Evolutionary conservation across 805 yeast species (phyloP).

Genomic region (Priceomyces medius): DNA sequence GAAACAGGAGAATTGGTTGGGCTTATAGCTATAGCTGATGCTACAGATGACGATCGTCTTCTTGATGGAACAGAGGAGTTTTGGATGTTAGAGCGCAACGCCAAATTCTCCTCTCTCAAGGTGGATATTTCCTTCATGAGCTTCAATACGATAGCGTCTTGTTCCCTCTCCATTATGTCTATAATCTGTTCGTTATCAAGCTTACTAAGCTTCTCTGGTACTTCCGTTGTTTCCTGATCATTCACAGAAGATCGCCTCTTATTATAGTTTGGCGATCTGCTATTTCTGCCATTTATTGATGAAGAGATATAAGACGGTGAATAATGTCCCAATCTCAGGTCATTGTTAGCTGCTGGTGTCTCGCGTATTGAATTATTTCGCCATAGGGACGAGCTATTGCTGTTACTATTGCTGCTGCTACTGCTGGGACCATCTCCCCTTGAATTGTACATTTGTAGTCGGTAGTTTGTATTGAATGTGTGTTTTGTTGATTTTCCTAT

Average conservation of each 20-base stretch:
- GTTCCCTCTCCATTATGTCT: conserved; percentile 68
- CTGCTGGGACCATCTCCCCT: not conserved
- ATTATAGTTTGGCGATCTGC: conserved; percentile 7
- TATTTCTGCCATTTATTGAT: conserved; percentile 7
- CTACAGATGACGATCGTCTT: not conserved
- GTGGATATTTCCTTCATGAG: conserved; percentile 60
- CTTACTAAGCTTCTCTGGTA: conserved; percentile 3
- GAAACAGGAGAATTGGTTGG: not conserved
- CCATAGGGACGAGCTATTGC: conserved; percentile 1
- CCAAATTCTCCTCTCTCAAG: conserved; percentile 39
- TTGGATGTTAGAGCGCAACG: not conserved
- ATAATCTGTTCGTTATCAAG: conserved; percentile 49
- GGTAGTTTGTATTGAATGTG: too few species aligned
- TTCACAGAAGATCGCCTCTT: conserved; percentile 6
- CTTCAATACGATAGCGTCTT: conserved; percentile 69
- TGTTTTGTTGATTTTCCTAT: too few species aligned
- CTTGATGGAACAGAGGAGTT: not conserved
- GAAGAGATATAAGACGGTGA: conserved; percentile 5
- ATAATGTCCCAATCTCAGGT: conserved; percentile 12
- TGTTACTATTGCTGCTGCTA: conserved; percentile 1
- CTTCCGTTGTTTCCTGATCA: conserved; percentile 4
- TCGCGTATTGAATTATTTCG: conserved; percentile 4
- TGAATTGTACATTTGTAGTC: conserved; percentile 1
- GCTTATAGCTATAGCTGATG: not conserved
- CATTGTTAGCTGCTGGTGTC: conserved; percentile 12